A percentile compares a stretch with the other conserved stretches of the same genome.
These are phyloP conservation scores for Acanthamoeba sp. DNA, from an alignment of 208 protist genomes.

Conservation along the genomic window DNA sequence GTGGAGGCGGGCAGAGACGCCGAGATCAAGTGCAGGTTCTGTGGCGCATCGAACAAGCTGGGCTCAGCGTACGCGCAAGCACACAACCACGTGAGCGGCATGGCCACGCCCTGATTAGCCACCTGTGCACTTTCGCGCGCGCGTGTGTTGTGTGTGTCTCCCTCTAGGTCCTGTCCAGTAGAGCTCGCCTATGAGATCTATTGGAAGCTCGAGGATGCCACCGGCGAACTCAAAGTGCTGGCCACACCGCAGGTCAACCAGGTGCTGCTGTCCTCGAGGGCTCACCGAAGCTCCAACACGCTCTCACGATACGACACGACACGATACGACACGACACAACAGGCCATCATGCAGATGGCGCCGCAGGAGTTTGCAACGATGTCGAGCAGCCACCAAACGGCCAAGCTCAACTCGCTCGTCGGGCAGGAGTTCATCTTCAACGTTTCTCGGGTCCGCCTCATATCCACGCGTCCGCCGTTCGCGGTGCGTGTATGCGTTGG, in stretches of 20 bases:
- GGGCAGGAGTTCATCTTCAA: neutral
- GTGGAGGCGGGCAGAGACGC: neutral
- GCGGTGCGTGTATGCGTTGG: neutral
- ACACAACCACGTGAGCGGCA: no score
- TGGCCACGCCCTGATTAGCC: no score
- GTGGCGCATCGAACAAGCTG: neutral
- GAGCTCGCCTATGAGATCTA: neutral
- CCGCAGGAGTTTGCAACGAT: neutral
- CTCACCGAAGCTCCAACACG: no score
- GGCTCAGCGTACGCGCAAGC: neutral
- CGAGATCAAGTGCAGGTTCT: neutral
- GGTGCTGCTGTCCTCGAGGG: neutral
- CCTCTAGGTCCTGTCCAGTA: no score
- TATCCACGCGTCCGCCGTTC: neutral
- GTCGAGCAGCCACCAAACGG: neutral
- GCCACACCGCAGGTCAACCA: neutral
- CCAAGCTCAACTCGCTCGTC: neutral
- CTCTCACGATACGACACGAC: no score
- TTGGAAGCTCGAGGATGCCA: neutral
- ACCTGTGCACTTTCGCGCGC: no score
- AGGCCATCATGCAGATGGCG: constrained; percentile 3
- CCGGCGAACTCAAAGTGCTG: neutral
- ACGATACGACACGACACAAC: no score
- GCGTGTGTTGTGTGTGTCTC: no score
- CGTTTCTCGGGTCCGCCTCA: neutral